Base-by-base conservation (phyloP, 2,329 filamentous ascomycete species). In the Colletotrichum liriopes region DNA sequence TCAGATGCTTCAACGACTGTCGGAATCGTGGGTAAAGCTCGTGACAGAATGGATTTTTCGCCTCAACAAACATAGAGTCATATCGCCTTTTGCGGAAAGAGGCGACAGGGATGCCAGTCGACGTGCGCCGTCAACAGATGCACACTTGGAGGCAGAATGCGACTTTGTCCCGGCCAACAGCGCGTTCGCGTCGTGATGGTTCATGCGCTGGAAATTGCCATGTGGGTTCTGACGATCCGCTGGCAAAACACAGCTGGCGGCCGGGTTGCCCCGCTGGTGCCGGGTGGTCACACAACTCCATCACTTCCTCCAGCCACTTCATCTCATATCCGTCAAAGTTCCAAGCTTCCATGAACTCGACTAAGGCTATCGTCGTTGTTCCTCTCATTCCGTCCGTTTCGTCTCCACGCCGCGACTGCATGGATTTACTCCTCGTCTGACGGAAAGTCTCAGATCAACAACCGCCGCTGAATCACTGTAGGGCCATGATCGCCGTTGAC, bases 161-260 rank as follows among this genome's bases (percentile, higher is more conserved):
- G 39, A 65, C 65, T 70, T n/a, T 55, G 23, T 29, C 23, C n/a
- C 23, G 23, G 45, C 29, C 26, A 20, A 11, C 11, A 43, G 66
- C 70, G 70, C 70, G 65, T 65, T 70, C 70, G 70, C 65, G 70
- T 69, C 65, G 70, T 69, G 70, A 70, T 54, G 54, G 54, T 70
- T 72, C 54, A 72, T 72, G 70, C 70, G 32, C 54, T 72, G 47
- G 70, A 72, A 69, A 72, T 72, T 72, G 62, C 29, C 58, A 37
- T 35, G 56, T 43, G 49, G 49, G 59, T 51, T 62, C 43, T 39
- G 29, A 5, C 9, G 20, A 35, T 20, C 20, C 4, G 32, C 14
- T 39, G 23, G 47, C 37, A n/a, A n/a, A 26, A n/a, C 8, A 26
- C 43, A 49, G 41, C 11, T 16, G 20, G 8, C n/a, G 18, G 45